Evolutionary conservation across 345 rosid species (phyloP).

Genomic region (Citrus unshiu): DNA sequence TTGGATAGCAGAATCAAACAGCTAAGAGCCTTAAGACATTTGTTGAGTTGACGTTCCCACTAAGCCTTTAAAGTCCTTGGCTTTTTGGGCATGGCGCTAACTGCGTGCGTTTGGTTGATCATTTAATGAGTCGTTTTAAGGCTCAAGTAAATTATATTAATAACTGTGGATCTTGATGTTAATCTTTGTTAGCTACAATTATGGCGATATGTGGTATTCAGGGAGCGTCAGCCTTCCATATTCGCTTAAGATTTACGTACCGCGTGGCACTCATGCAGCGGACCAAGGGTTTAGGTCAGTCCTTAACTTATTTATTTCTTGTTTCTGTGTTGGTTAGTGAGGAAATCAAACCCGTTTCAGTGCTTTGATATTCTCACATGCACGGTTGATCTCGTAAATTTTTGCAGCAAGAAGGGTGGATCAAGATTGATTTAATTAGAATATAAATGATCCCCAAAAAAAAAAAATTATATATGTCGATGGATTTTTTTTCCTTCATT

Average conservation of each 20-base stretch:
- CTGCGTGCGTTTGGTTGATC: neutral
- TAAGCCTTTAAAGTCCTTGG: neutral
- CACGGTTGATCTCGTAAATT: neutral
- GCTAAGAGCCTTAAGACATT: neutral
- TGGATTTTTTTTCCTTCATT: too few species aligned
- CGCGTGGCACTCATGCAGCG: neutral
- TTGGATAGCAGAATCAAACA: neutral
- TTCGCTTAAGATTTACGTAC: neutral
- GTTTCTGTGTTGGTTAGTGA: neutral
- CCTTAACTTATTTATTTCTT: neutral
- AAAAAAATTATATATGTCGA: too few species aligned
- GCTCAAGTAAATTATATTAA: neutral
- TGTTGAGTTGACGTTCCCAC: neutral
- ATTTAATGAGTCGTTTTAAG: neutral
- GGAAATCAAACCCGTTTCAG: neutral
- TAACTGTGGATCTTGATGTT: neutral
- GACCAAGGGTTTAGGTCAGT: neutral
- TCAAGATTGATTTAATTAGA: neutral
- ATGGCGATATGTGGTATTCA: slow-evolving; percentile 8
- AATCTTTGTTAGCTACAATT: neutral
- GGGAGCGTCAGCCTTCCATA: neutral
- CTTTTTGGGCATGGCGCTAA: neutral
- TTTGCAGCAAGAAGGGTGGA: slow-evolving; percentile 12
- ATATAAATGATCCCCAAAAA: neutral
- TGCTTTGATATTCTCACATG: slow-evolving; percentile 14